Evolutionary conservation across 176 grass and related monocot genomes (phyloP).

Genomic region (Poa pratensis): DNA sequence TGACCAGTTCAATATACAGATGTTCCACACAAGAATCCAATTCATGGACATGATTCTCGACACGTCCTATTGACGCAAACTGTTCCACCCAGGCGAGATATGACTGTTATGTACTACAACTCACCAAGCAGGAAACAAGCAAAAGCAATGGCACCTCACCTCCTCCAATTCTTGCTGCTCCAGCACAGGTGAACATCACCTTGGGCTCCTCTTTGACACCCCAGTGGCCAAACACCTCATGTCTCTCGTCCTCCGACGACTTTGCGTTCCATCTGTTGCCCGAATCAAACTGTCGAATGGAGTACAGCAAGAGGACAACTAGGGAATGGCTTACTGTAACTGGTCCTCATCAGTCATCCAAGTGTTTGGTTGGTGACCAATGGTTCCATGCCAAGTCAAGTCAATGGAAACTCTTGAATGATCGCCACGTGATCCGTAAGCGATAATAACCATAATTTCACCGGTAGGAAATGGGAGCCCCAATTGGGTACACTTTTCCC

Average conservation of each 20-base stretch:
- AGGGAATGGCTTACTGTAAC: no score
- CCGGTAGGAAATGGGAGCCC: neutral
- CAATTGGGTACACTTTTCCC: neutral
- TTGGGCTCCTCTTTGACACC: constrained; percentile 23
- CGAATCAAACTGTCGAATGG: no score
- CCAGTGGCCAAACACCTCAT: constrained; percentile 21
- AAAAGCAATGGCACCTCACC: constrained; percentile 13
- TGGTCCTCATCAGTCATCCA: no score
- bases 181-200: constrained; percentile 39
- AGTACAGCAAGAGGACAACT: no score
- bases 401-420: no score
- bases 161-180: constrained; percentile 11
- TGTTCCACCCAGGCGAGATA: neutral
- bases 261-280: neutral
- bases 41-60: neutral
- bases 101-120: neutral
- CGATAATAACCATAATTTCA: neutral
- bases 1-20: neutral
- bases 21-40: neutral
- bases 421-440: neutral
- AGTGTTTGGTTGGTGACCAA: neutral
- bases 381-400: neutral
- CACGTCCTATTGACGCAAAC: neutral
- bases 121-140: neutral
- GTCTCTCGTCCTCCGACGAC: constrained; percentile 3